Base-by-base conservation (phyloP, 257 asterid genomes). In the Mitragyna speciosa region DNA sequence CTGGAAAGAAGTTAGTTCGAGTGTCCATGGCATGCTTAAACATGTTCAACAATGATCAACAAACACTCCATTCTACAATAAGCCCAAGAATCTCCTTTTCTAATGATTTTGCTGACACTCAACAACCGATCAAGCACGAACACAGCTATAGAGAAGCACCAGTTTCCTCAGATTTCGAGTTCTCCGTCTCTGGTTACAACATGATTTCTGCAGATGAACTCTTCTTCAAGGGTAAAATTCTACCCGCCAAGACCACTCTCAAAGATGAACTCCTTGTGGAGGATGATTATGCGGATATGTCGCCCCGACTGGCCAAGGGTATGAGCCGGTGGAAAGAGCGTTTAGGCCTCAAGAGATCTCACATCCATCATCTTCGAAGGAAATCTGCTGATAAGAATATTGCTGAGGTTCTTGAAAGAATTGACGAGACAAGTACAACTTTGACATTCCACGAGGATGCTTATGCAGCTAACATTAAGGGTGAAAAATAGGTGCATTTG, bases 31-130 rank as follows among this genome's bases (percentile, higher is more conserved):
- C 96, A 73, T 94, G 94, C 90, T 43, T 94, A 82, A 92, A 93
- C 83, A 80, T 89, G 92, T 79, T 89, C 83, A 91, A 86, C 82
- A 90, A 89, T 80, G 97, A 93, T 19, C 97, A 93, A 45, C 92
- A 91, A 76, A 70, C 81, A 30, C 82, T 79, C 22, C 85, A 86
- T 87, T 75, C 85, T 26, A 39, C 89, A 31, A 87, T 86, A 85
- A 81, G 89, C 68, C 97, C 98, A 84, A 89, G 97, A 89, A 92
- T 94, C 83, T 94, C 98, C 54, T 94, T 94, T 90, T 94, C 98
- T 6, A 93, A 86, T 76, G 97, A 94, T 47, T 93, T 94, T 77
- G 89, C 83, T n/a, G 96, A 93, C 75, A 47, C 88, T 33, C 86
- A 87, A 65, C 93, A 81, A 77, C 82, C 84, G 31, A 76, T 75